Percentiles rank a stretch among this genome's conserved stretches.
Conservation (phyloP, 129 eudicot species). For the Chrysanthemum lavandulifolium region DNA sequence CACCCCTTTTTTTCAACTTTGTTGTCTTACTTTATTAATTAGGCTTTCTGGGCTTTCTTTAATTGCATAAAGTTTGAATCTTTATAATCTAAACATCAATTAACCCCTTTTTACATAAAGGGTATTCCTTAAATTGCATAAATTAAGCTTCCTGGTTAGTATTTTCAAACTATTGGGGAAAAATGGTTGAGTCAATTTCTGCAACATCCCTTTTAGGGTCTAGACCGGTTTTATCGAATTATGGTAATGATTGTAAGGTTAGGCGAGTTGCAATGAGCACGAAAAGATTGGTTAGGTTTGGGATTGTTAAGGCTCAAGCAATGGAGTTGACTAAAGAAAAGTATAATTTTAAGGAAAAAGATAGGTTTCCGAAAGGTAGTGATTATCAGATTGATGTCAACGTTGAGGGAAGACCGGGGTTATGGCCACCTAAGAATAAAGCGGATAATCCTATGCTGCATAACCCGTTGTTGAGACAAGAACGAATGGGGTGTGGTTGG, state of each 20-base stretch:
- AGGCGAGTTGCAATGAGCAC: constrained; percentile 31
- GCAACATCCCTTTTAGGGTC: constrained; percentile 63
- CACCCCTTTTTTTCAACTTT: neutral
- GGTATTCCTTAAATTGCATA: neutral
- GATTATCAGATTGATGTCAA: constrained; percentile 32
- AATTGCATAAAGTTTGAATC: constrained; percentile 45
- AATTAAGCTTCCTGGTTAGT: constrained; percentile 22
- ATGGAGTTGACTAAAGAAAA: constrained; percentile 81
- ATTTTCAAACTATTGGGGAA: neutral
- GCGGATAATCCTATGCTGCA: constrained; percentile 70
- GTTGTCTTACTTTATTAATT: neutral
- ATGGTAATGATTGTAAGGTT: constrained; percentile 31
- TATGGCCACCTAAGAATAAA: constrained; percentile 85
- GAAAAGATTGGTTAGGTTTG: constrained; percentile 26
- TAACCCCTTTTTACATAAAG: neutral
- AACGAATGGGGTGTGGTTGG: constrained; percentile 98
- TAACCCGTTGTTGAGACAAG: constrained; percentile 80
- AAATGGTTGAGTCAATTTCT: constrained; percentile 76
- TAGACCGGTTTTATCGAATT: constrained; percentile 39
- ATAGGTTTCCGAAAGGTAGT: constrained; percentile 25
- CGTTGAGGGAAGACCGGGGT: constrained; percentile 43
- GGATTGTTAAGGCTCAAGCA: constrained; percentile 59
- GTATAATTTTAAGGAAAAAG: constrained; percentile 46
- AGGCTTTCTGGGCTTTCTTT: constrained; percentile 21
- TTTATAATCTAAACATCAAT: constrained; percentile 19